Conservation (phyloP, 495 filamentous ascomycete species). For the Xylona heveae region DNA sequence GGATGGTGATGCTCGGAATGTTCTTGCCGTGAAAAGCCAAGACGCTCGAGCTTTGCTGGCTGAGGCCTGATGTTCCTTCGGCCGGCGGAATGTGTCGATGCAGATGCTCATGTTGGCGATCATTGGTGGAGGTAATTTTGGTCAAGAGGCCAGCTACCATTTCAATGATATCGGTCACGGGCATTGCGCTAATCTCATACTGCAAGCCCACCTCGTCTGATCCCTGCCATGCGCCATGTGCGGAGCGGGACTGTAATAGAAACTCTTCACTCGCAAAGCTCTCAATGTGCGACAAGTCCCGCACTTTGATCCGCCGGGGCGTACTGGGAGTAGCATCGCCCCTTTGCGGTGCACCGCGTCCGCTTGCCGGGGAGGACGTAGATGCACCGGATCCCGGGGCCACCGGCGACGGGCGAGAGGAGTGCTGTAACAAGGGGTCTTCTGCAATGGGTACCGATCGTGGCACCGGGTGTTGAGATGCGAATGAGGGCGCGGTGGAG, state of each 20-base stretch:
- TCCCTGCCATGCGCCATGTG: slow-evolving; percentile 20
- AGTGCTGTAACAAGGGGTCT: too few relatives aligned
- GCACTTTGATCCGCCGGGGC: slow-evolving; percentile 68
- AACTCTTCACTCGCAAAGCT: slow-evolving; percentile 63
- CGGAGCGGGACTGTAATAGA: slow-evolving; percentile 27
- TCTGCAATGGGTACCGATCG: too few relatives aligned
- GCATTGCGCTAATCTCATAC: slow-evolving; percentile 97
- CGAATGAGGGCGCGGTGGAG: too few relatives aligned
- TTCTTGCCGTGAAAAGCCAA: slow-evolving; percentile 99
- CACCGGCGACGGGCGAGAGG: too few relatives aligned
- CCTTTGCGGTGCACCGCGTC: too few relatives aligned
- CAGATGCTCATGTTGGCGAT: slow-evolving; percentile 69
- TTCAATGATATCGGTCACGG: slow-evolving; percentile 92
- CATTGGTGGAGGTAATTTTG: slow-evolving; percentile 95
- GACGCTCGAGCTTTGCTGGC: slow-evolving; percentile 66
- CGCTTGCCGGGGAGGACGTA: too few relatives aligned
- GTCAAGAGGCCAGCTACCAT: slow-evolving; percentile 98
- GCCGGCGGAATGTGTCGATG: slow-evolving; percentile 48
- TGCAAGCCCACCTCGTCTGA: slow-evolving; percentile 29
- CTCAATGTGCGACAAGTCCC: slow-evolving; percentile 73
- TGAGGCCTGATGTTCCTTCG: slow-evolving; percentile 43
- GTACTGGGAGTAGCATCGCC: too few relatives aligned
- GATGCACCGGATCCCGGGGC: too few relatives aligned
- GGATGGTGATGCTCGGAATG: slow-evolving; percentile 87
- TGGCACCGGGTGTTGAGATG: too few relatives aligned